phyloP scores from a whole-genome alignment of 768 basidiomycete species.

The Boletus reticuloceps region DNA sequence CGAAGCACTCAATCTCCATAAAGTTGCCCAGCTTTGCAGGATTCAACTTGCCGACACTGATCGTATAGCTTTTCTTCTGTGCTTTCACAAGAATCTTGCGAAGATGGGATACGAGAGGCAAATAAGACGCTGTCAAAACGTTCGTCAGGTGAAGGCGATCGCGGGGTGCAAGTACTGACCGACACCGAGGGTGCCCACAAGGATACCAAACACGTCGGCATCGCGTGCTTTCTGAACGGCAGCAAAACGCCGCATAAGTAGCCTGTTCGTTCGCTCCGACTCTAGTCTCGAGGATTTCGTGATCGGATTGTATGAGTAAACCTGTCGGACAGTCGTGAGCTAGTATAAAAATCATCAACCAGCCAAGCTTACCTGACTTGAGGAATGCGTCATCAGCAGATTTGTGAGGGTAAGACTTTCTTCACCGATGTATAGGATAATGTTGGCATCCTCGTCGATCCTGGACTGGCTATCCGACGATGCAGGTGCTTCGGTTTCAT shows the following conservation, averaged over 20 bases:
- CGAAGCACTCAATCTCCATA: slow-evolving; percentile 93
- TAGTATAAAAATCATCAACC: not conserved
- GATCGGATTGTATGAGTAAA: slow-evolving; percentile 74
- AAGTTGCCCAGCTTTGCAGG: slow-evolving; percentile 96
- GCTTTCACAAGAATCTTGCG: slow-evolving; percentile 61
- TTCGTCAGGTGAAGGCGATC: not conserved
- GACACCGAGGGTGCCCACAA: slow-evolving; percentile 92
- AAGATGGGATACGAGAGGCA: slow-evolving; percentile 82
- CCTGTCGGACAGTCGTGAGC: slow-evolving; percentile 38
- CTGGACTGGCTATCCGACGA: not conserved
- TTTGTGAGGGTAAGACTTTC: slow-evolving; percentile 83
- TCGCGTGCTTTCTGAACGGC: slow-evolving; percentile 84
- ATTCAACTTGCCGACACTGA: slow-evolving; percentile 92
- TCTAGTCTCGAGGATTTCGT: slow-evolving; percentile 48
- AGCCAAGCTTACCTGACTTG: slow-evolving; percentile 47
- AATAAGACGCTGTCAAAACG: slow-evolving; percentile 64
- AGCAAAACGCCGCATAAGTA: slow-evolving; percentile 89
- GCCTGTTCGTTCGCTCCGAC: slow-evolving; percentile 67
- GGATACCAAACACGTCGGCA: slow-evolving; percentile 92
- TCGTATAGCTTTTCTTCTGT: slow-evolving; percentile 90
- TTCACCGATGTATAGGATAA: slow-evolving; percentile 66
- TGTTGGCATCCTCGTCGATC: not conserved
- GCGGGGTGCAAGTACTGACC: slow-evolving; percentile 42
- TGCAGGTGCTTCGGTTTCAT: not conserved
- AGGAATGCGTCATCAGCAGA: slow-evolving; percentile 77